Evolutionary conservation across 345 rosid species (phyloP).

Genomic region (Draba incana): DNA sequence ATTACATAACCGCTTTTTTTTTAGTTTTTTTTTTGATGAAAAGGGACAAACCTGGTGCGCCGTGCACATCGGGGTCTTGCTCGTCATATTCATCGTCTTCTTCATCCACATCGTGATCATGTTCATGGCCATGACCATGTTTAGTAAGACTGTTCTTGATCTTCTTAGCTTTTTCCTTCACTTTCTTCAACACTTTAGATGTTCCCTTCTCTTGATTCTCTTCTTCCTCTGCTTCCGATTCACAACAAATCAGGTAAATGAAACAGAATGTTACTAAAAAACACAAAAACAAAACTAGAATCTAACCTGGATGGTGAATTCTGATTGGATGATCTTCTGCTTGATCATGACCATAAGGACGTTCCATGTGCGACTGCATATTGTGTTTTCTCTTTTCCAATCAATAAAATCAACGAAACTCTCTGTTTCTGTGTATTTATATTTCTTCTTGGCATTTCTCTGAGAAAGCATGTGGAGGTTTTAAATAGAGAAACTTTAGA

Average conservation of each 20-base stretch:
- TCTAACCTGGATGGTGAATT: conserved; percentile 45
- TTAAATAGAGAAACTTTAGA: conserved; percentile 15
- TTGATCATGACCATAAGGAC: conserved; percentile 48
- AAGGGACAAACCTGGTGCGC: conserved; percentile 50
- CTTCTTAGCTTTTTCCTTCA: conserved; percentile 77
- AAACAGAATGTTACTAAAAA: background rate
- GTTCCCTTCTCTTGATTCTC: conserved; percentile 60
- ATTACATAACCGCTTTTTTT: background rate
- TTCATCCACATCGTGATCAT: conserved; percentile 57
- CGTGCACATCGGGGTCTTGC: conserved; percentile 53
- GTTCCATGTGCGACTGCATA: conserved; percentile 49
- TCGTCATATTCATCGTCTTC: conserved; percentile 65
- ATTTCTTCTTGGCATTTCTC: background rate
- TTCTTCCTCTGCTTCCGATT: conserved; percentile 46
- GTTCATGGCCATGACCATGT: conserved; percentile 55
- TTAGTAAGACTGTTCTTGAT: conserved; percentile 64
- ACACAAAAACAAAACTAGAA: background rate
- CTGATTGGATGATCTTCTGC: conserved; percentile 46
- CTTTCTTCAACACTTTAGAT: conserved; percentile 62
- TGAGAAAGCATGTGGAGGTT: background rate
- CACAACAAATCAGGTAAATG: background rate
- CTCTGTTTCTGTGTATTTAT: conserved; percentile 1
- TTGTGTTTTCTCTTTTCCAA: background rate
- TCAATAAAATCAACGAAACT: background rate
- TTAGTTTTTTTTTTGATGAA: too few species aligned